Evolutionary conservation across 768 basidiomycete species (phyloP).

Genomic region (Boletus subparvulus): DNA sequence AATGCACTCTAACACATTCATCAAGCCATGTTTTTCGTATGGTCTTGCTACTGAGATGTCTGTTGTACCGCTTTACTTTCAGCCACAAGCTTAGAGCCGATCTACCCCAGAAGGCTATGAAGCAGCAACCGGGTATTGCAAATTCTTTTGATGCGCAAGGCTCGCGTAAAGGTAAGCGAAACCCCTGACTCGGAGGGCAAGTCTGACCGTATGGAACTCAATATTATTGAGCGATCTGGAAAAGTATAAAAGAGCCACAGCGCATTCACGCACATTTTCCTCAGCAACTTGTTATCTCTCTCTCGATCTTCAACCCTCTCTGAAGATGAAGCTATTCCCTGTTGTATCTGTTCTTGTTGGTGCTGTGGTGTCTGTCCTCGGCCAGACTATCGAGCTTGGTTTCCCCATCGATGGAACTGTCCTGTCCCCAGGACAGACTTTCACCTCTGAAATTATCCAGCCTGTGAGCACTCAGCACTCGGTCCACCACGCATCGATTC

Average conservation of each 20-base stretch:
- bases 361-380: slow-evolving; percentile 11
- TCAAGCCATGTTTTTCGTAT: neutral
- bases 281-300: too few species aligned
- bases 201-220: too few species aligned
- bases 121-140: too few species aligned
- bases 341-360: neutral
- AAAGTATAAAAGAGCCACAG: slow-evolving; percentile 3
- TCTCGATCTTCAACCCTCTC: neutral
- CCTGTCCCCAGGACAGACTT: slow-evolving; percentile 15
- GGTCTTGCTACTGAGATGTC: too few species aligned
- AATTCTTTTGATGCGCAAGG: too few species aligned
- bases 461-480: slow-evolving; percentile 18
- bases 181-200: too few species aligned
- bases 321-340: slow-evolving; percentile 19
- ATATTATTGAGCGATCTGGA: neutral
- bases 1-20: neutral
- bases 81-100: neutral
- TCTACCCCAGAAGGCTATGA: neutral
- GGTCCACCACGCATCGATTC: neutral
- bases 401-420: slow-evolving; percentile 20
- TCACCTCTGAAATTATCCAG: slow-evolving; percentile 18
- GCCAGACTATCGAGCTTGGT: slow-evolving; percentile 31
- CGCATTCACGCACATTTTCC: neutral
- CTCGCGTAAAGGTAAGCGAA: too few species aligned
- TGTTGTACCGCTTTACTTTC: neutral